A percentile compares a stretch with the other conserved stretches of the same genome.
These are phyloP conservation scores for Cucumis cinereus DNA, from an alignment of 306 rosid genomes.

Conservation along the genomic window DNA sequence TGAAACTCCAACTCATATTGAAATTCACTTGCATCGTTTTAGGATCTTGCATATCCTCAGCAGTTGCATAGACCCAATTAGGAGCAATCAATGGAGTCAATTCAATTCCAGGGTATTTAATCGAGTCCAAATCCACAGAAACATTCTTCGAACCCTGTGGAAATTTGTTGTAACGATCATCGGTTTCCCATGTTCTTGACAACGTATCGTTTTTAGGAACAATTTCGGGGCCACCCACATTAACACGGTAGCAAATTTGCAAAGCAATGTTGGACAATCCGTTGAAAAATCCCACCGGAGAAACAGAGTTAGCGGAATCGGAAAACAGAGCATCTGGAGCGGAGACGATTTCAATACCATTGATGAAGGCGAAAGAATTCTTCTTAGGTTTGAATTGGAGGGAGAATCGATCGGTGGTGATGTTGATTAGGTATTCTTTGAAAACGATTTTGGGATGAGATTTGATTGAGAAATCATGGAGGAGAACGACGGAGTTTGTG, in stretches of 20 bases:
- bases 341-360: conserved; percentile 72
- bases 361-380: conserved; percentile 51
- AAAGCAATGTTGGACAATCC: conserved; percentile 31
- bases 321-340: conserved; percentile 48
- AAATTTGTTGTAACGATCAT: conserved; percentile 31
- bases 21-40: conserved; percentile 20
- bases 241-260: conserved; percentile 45
- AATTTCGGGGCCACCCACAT: conserved; percentile 55
- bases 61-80: conserved; percentile 38
- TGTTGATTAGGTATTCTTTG: conserved; percentile 55
- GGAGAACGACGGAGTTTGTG: conserved; percentile 34
- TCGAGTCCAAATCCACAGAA: conserved; percentile 15
- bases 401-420: conserved; percentile 32
- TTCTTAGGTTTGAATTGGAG: conserved; percentile 49
- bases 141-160: conserved; percentile 35
- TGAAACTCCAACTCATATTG: conserved; percentile 60
- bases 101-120: conserved; percentile 28
- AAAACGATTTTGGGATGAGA: conserved; percentile 21
- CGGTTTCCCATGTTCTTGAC: conserved; percentile 66
- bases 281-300: conserved; percentile 23
- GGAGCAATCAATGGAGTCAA: conserved; percentile 55
- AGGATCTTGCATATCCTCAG: conserved; percentile 35
- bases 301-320: conserved; percentile 31
- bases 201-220: conserved; percentile 36
- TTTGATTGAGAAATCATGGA: conserved; percentile 38